Conservation (phyloP, 768 basidiomycete species). For the Lactifluus piperatus region DNA sequence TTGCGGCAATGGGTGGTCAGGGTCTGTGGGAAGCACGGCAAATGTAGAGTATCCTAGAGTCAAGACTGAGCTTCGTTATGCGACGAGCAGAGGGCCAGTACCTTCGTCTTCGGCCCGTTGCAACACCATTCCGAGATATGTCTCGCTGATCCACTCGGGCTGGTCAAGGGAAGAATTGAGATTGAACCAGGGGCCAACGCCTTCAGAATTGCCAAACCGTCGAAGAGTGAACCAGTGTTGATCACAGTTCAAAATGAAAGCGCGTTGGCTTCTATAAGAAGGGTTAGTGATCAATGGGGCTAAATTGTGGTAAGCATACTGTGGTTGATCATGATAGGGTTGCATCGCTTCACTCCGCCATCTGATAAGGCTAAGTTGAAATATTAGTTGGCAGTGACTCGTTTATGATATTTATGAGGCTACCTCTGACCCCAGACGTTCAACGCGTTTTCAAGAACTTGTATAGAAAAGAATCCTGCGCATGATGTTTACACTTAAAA, state of each 20-base stretch:
- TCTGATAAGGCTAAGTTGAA: constrained; percentile 50
- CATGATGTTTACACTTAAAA: not conserved
- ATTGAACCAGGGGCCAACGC: constrained; percentile 79
- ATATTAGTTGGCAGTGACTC: not conserved
- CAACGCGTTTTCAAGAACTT: constrained; percentile 79
- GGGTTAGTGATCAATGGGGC: constrained; percentile 9
- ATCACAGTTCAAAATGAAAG: constrained; percentile 78
- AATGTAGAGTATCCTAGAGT: constrained; percentile 73
- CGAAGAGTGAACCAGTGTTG: constrained; percentile 89
- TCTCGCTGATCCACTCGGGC: constrained; percentile 79
- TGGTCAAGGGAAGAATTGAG: constrained; percentile 62
- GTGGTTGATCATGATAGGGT: constrained; percentile 62
- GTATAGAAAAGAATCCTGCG: constrained; percentile 84
- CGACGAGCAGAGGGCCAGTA: constrained; percentile 20
- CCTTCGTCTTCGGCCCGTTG: constrained; percentile 85
- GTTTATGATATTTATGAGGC: constrained; percentile 13
- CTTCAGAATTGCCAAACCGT: constrained; percentile 55
- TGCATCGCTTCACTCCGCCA: constrained; percentile 84
- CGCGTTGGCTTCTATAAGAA: constrained; percentile 58
- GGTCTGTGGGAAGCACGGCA: constrained; percentile 58
- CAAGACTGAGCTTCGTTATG: constrained; percentile 1
- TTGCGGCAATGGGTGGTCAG: constrained; percentile 48
- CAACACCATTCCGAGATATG: constrained; percentile 78
- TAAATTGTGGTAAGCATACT: constrained; percentile 42
- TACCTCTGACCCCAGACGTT: constrained; percentile 80